phyloP scores from a whole-genome alignment of 2,329 filamentous ascomycete species.

The Aspergillus sp. region DNA sequence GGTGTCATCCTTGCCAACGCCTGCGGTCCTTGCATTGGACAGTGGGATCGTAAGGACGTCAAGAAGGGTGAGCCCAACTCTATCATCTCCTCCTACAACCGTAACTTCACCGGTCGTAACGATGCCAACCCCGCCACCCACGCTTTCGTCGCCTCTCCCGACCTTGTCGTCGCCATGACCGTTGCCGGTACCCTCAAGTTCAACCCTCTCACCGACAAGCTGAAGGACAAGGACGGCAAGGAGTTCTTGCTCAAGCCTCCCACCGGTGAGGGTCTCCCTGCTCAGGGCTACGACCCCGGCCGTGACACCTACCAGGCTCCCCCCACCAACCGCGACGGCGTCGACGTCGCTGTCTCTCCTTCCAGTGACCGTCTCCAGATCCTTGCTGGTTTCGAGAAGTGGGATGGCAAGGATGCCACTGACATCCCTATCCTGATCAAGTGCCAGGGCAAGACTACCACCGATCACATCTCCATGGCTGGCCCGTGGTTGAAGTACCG shows the following conservation, averaged over 20 bases:
- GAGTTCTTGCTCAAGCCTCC: constrained; percentile 87
- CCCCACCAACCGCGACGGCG: constrained; percentile 71
- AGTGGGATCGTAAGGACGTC: constrained; percentile 92
- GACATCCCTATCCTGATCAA: constrained; percentile 95
- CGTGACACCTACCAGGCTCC: constrained; percentile 95
- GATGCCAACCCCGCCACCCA: constrained; percentile 94
- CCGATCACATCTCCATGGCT: constrained; percentile 96
- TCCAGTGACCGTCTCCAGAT: constrained; percentile 92
- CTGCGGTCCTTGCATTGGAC: constrained; percentile 88
- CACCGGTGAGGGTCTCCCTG: constrained; percentile 77
- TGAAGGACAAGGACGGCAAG: constrained; percentile 95
- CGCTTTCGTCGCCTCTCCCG: constrained; percentile 88
- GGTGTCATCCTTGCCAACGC: constrained; percentile 94
- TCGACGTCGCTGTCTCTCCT: constrained; percentile 81
- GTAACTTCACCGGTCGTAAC: constrained; percentile 98
- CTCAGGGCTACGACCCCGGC: constrained; percentile 83
- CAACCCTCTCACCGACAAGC: constrained; percentile 88
- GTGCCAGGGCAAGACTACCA: constrained; percentile 92
- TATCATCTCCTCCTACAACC: constrained; percentile 98
- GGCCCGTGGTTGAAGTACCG: constrained; percentile 98
- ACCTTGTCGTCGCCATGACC: constrained; percentile 82
- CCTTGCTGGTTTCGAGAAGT: constrained; percentile 78
- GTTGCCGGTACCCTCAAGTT: constrained; percentile 85
- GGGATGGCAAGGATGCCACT: constrained; percentile 87
- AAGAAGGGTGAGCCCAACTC: constrained; percentile 96